These are phyloP conservation scores for Clavulina sp. DNA, from an alignment of 768 basidiomycete genomes.

Conservation along the genomic window DNA sequence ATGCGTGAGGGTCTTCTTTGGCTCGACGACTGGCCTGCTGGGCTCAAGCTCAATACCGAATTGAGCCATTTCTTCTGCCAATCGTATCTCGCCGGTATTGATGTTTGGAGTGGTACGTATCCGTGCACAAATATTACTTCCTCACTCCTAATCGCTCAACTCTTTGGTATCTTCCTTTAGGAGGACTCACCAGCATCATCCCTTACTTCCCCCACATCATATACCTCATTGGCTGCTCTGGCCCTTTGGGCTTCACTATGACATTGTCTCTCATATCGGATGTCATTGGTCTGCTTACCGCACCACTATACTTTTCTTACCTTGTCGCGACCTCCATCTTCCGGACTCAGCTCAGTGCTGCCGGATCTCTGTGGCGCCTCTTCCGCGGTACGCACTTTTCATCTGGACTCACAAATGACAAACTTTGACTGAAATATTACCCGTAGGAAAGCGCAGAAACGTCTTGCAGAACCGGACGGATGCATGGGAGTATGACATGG, in stretches of 20 bases:
- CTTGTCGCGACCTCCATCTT: conserved; percentile 43
- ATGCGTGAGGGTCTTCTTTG: conserved; percentile 45
- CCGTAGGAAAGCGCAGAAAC: conserved; percentile 72
- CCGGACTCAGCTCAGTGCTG: conserved; percentile 35
- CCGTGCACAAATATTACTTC: neutral
- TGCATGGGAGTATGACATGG: conserved; percentile 77
- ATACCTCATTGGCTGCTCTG: conserved; percentile 13
- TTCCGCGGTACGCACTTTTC: conserved; percentile 51
- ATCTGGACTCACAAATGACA: too few species aligned
- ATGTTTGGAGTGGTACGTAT: conserved; percentile 53
- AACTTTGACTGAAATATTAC: conserved; percentile 1
- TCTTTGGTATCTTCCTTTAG: conserved; percentile 10
- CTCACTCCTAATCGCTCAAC: neutral
- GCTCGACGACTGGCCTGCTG: conserved; percentile 93
- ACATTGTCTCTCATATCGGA: conserved; percentile 51
- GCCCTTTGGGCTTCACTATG: conserved; percentile 31
- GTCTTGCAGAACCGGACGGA: conserved; percentile 76
- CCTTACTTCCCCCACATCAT: conserved; percentile 17
- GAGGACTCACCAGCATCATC: conserved; percentile 14
- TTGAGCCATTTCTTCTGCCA: conserved; percentile 74
- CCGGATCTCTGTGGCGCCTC: conserved; percentile 66
- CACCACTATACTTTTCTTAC: conserved; percentile 59
- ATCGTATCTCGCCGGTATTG: conserved; percentile 45
- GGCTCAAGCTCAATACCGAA: conserved; percentile 89
- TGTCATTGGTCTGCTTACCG: conserved; percentile 43